Conservation (phyloP, 805 yeast species). For the Starmerella sirachaensis region DNA sequence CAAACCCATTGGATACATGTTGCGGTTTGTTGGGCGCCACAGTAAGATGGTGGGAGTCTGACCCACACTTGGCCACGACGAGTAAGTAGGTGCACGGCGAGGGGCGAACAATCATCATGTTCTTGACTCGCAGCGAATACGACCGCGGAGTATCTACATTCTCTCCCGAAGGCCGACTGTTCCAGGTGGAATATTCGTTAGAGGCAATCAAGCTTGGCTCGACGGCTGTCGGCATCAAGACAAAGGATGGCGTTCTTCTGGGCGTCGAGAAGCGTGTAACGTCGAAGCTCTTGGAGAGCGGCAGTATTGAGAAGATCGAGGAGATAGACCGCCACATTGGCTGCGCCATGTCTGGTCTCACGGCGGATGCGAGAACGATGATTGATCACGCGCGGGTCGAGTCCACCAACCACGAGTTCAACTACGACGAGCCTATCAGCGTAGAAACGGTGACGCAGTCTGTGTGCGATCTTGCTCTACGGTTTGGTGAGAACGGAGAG, state of each 20-base stretch:
- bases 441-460: slow-evolving; percentile 92
- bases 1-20: no score
- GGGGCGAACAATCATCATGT: no score
- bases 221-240: slow-evolving; percentile 93
- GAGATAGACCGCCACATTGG: slow-evolving; percentile 92
- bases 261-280: slow-evolving; percentile 98
- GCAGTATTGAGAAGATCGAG: slow-evolving; percentile 89
- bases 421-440: slow-evolving; percentile 83
- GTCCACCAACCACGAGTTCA: slow-evolving; percentile 69
- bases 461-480: slow-evolving; percentile 89
- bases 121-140: slow-evolving; percentile 97
- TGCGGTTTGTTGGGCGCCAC: no score
- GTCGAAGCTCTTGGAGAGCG: slow-evolving; percentile 77
- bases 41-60: no score
- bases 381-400: slow-evolving; percentile 93
- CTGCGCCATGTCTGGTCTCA: slow-evolving; percentile 96
- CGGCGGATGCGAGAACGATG: slow-evolving; percentile 98
- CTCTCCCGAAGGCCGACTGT: slow-evolving; percentile 96
- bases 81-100: no score
- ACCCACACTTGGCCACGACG: no score
- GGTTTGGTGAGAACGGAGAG: slow-evolving; percentile 86
- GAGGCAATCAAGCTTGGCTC: slow-evolving; percentile 97
- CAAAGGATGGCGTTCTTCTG: slow-evolving; percentile 87
- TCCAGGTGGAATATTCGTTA: slow-evolving; percentile 94
- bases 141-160: slow-evolving; percentile 98